A percentile compares a stretch with the other conserved stretches of the same genome.
phyloP scores from a whole-genome alignment of 805 yeast species.

The Cyberlindnera maclurae region DNA sequence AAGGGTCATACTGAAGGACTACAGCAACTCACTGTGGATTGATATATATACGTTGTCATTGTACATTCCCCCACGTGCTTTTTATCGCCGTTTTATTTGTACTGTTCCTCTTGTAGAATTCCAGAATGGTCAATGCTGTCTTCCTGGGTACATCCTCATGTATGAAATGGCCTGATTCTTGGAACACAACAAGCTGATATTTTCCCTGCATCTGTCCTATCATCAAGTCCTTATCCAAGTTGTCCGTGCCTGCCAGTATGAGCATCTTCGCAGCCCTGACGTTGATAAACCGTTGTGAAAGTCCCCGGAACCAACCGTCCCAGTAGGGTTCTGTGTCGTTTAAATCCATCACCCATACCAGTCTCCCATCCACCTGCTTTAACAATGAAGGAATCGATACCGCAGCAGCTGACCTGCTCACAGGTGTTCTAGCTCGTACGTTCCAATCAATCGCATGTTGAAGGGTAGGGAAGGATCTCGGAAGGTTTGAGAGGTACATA shows the following conservation, averaged over 20 bases:
- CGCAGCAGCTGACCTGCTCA: conserved; percentile 54
- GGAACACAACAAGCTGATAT: conserved; percentile 81
- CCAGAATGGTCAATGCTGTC: conserved; percentile 46
- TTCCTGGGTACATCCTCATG: conserved; percentile 84
- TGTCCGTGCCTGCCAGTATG: conserved; percentile 82
- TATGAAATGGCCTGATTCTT: conserved; percentile 84
- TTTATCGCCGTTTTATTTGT: conserved; percentile 27
- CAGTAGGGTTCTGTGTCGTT: conserved; percentile 58
- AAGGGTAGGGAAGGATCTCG: conserved; percentile 45
- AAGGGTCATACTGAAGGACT: conserved; percentile 27
- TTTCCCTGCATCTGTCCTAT: conserved; percentile 98
- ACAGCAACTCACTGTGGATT: conserved; percentile 42
- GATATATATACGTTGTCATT: conserved; percentile 13
- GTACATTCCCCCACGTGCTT: conserved; percentile 30
- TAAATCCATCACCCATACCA: conserved; percentile 62
- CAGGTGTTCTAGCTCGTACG: conserved; percentile 42
- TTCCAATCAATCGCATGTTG: conserved; percentile 80
- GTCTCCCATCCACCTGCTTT: conserved; percentile 18
- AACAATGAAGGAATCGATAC: conserved; percentile 75
- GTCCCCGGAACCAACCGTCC: conserved; percentile 72
- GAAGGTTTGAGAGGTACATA: conserved; percentile 57
- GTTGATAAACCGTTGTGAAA: conserved; percentile 48
- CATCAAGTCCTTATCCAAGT: conserved; percentile 75
- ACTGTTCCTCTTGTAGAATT: conserved; percentile 39
- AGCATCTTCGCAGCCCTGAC: conserved; percentile 59